Base-by-base conservation (phyloP, 2,329 filamentous ascomycete species). In the Macrophomina phaseolina region DNA sequence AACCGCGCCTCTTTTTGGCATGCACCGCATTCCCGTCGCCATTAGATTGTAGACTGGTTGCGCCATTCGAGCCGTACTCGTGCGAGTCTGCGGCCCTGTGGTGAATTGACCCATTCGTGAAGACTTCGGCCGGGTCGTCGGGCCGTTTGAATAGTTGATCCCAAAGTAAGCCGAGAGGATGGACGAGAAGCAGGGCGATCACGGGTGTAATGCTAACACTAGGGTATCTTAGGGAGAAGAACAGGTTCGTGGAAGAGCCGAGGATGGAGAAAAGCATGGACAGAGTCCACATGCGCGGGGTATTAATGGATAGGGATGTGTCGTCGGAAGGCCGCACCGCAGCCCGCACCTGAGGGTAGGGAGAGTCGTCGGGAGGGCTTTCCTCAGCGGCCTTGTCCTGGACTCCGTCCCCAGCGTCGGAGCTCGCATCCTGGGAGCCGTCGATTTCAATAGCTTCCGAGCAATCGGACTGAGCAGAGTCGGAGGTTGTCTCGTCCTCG, bases 151-250 rank as follows among this genome's bases (percentile, higher is more conserved):
- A 80, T 4, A 89, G 60, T 65, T 86, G 84, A 74, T 96, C 93
- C 91, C 93, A 94, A 34, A 93, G 76, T 30, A 92, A 86, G 68
- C 93, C 93, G 65, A 96, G 86, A 2, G 93, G 93, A 75, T 95
- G 93, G 55, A 93, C 92, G 66, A 97, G 87, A 67, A 96, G 83
- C 73, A 95, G 84, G 36, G 92, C 92, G 81, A 97, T 96, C 71
- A 97, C 91, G 46, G 92, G 92, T 28, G 92, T 94, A 74, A 96
- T 94, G 68, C 91, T 91, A 77, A 96, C 92, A 77, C 92, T 95
- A 34, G 93, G 93, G 83, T 95, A 96, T 86, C 93, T 87, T 76
- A 96, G 83, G 42, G 92, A 94, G 82, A 96, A 97, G 81, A 96
- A 95, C 48, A 96, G 81, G 77, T 95, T 95, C 28, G 91, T 93